A percentile compares a stretch with the other conserved stretches of the same genome.
These are phyloP conservation scores for Scheffersomyces stipitis DNA, from an alignment of 805 yeast species.

Conservation along the genomic window DNA sequence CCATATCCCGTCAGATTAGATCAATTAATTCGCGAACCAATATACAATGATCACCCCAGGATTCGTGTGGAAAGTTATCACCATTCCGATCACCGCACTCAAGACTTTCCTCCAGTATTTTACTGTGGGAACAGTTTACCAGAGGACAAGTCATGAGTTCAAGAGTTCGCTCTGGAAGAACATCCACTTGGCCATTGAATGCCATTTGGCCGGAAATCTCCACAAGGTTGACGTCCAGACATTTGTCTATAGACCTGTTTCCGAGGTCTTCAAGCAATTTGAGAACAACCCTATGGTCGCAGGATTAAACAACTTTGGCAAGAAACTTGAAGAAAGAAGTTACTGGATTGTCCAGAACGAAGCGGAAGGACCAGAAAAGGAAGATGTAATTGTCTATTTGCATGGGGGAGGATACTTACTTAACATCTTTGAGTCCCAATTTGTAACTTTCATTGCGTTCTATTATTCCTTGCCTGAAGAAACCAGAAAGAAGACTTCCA, in stretches of 20 bases:
- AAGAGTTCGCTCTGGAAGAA: constrained; percentile 28
- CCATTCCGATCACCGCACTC: constrained; percentile 22
- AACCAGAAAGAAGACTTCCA: constrained; percentile 13
- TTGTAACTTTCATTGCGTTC: constrained; percentile 22
- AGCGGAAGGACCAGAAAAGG: constrained; percentile 4
- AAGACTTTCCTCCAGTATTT: constrained; percentile 24
- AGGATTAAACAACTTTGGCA: constrained; percentile 11
- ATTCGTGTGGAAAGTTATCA: constrained; percentile 19
- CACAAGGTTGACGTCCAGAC: constrained; percentile 20
- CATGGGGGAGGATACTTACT: constrained; percentile 29
- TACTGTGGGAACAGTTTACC: constrained; percentile 33
- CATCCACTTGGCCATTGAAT: constrained; percentile 23
- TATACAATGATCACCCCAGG: constrained; percentile 20
- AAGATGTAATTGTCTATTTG: constrained; percentile 18
- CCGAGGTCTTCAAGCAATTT: constrained; percentile 14
- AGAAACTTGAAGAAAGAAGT: constrained; percentile 10
- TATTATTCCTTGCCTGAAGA: constrained; percentile 18
- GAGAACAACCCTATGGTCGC: constrained; percentile 9
- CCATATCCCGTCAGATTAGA: too few relatives aligned
- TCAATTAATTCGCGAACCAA: too few relatives aligned
- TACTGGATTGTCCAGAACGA: constrained; percentile 14
- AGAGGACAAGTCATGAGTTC: constrained; percentile 27
- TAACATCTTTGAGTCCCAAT: constrained; percentile 20
- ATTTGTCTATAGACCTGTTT: constrained; percentile 21
- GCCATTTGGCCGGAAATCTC: constrained; percentile 24